Conservation (phyloP, 495 filamentous ascomycete species). For the Extremus antarcticus region DNA sequence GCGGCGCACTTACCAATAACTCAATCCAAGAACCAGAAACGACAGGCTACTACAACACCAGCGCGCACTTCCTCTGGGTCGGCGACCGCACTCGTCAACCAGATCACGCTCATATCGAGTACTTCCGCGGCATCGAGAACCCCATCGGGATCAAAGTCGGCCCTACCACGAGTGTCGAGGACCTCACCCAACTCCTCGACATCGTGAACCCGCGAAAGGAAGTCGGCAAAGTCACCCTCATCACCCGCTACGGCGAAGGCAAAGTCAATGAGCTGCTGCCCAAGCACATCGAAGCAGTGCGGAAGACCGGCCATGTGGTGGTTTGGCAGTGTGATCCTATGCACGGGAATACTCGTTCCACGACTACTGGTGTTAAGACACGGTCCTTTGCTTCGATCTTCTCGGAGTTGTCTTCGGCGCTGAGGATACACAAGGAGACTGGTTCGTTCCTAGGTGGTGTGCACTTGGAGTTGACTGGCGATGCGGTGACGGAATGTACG, state of each 20-base stretch:
- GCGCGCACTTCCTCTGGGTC: conserved; percentile 97
- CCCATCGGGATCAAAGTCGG: conserved; percentile 95
- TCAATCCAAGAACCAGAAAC: conserved; percentile 30
- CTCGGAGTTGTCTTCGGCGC: conserved; percentile 64
- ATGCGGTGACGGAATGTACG: conserved; percentile 91
- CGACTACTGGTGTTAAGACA: conserved; percentile 71
- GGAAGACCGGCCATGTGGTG: conserved; percentile 60
- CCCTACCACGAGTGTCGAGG: conserved; percentile 61
- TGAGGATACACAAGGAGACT: conserved; percentile 72
- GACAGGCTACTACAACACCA: conserved; percentile 66
- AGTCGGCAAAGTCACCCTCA: conserved; percentile 85
- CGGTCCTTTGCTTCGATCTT: conserved; percentile 78
- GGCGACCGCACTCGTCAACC: conserved; percentile 91
- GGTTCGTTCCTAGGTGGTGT: conserved; percentile 83
- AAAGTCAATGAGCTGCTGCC: conserved; percentile 64
- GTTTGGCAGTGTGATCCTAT: conserved; percentile 99
- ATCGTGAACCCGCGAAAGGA: conserved; percentile 73
- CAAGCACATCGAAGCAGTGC: conserved; percentile 75
- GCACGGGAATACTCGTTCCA: conserved; percentile 78
- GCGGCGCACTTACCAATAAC: conserved; percentile 5
- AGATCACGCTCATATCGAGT: conserved; percentile 88
- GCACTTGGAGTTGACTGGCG: conserved; percentile 89
- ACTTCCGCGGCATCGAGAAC: conserved; percentile 91
- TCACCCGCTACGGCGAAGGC: conserved; percentile 79
- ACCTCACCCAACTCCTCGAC: conserved; percentile 66